Evolutionary conservation across 2,329 filamentous ascomycete genomes (phyloP), one percentile per base, ranked within the genome.

Genomic region (Aspergillus texensis): DNA sequence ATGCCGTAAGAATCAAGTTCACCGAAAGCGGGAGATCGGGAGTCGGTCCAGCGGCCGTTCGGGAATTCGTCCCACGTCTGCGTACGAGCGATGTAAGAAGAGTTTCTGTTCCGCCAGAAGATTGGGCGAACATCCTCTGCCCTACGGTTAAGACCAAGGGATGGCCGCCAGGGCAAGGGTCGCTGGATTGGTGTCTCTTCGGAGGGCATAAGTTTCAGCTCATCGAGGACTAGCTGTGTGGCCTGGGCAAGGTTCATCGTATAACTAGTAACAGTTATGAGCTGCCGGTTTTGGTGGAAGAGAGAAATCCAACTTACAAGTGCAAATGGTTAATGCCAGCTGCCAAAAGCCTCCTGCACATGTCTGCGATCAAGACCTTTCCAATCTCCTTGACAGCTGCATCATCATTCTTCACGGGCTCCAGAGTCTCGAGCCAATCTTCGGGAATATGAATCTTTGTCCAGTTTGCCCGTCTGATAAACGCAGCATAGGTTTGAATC

Each of bases 11-110:
- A 89, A 79, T 98, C 94, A 58, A 98, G 83, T 79, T 97, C 93
- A 73, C 95, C 95, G 74, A 97, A 99, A 57, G 95, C 95, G 65
- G 95, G 95, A 63, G 94, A 98, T 68, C 95, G 88, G 58, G 94
- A 94, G 79, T 99, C 95, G 80, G 95, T 96, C 95, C 95, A 99
- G 78, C 95, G 91, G 54, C 95, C 95, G 83, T 99, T 99, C 61
- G 95, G 95, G 72, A 97, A 99, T 78, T 99, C 95, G 73, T 99
- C 95, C 95, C 95, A 99, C 71, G 97, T 94, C 76, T 97, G 94
- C 0, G 95, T 99, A 61, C 95, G 92, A 61, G 93, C 89, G 61
- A 99, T 89, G 73, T 99, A 99, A 4, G 94, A 97, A 75, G 95
- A 93, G 80, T 96, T 95, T 63, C 95, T 89, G 81, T 98, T 97